These are phyloP conservation scores for Pseudozyma pruni DNA, from an alignment of 1,284 basidiomycete species.

Conservation along the genomic window DNA sequence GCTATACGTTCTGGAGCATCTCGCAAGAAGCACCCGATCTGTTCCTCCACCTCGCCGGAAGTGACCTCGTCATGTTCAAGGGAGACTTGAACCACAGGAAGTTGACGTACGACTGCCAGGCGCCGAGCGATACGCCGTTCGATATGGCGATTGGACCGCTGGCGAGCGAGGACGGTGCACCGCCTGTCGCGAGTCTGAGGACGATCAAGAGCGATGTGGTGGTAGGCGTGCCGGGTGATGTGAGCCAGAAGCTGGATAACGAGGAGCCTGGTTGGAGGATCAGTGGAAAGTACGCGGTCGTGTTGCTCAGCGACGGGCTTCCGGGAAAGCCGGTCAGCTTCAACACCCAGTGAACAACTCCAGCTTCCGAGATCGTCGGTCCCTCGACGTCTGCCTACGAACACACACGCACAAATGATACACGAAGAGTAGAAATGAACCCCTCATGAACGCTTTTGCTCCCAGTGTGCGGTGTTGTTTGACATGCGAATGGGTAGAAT, in stretches of 20 bases:
- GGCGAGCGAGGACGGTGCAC: conserved; percentile 87
- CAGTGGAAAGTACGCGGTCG: conserved; percentile 79
- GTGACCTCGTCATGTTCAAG: conserved; percentile 95
- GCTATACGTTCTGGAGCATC: conserved; percentile 79
- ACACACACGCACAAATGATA: no score
- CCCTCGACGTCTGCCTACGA: not conserved
- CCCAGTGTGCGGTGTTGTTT: no score
- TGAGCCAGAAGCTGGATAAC: conserved; percentile 76
- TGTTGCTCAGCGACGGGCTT: conserved; percentile 54
- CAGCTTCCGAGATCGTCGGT: no score
- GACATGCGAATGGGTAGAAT: no score
- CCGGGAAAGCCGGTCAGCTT: conserved; percentile 49
- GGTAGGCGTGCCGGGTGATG: conserved; percentile 78
- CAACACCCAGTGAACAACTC: conserved; percentile 30
- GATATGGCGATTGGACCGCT: conserved; percentile 92
- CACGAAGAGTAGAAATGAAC: not conserved
- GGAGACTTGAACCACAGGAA: conserved; percentile 90
- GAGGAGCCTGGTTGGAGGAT: conserved; percentile 81
- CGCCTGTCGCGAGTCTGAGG: conserved; percentile 73
- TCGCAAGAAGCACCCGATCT: conserved; percentile 79
- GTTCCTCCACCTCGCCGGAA: conserved; percentile 88
- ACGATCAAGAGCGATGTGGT: conserved; percentile 74
- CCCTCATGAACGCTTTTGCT: no score
- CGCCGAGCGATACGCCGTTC: conserved; percentile 89
- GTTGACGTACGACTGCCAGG: conserved; percentile 72